These are phyloP conservation scores for Aureobasidium sp. DNA, from an alignment of 2,329 filamentous ascomycete genomes.

Conservation along the genomic window DNA sequence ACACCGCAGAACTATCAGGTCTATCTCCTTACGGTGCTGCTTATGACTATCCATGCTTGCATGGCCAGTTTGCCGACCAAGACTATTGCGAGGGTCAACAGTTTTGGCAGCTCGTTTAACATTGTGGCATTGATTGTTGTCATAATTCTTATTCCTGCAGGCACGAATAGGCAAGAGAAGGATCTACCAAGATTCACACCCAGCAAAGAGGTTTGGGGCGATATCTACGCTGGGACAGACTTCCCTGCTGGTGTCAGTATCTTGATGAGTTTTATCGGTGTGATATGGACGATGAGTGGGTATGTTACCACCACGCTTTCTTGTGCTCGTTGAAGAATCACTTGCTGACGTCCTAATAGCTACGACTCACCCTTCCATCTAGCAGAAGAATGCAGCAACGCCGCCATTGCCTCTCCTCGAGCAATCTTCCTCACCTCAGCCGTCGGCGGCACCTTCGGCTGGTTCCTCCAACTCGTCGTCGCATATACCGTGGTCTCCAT, in stretches of 20 bases:
- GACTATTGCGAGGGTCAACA: constrained; percentile 64
- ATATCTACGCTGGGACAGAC: constrained; percentile 57
- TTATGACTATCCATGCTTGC: constrained; percentile 59
- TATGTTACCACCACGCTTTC: too few relatives aligned
- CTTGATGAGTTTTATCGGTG: constrained; percentile 62
- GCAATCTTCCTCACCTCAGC: constrained; percentile 63
- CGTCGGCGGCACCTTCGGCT: constrained; percentile 59
- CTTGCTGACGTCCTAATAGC: too few relatives aligned
- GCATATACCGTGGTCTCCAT: constrained; percentile 65
- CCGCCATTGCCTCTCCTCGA: constrained; percentile 59
- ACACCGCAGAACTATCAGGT: constrained; percentile 57
- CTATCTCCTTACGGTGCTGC: constrained; percentile 56
- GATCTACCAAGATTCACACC: constrained; percentile 51
- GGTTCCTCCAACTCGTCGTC: constrained; percentile 60
- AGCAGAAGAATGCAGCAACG: constrained; percentile 68
- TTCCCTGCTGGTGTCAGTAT: constrained; percentile 60
- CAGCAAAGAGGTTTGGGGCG: constrained; percentile 54
- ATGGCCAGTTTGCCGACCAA: constrained; percentile 64
- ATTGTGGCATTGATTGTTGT: constrained; percentile 58
- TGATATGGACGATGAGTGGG: constrained; percentile 56
- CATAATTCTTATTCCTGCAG: constrained; percentile 60
- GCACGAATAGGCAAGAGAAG: constrained; percentile 41
- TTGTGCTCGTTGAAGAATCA: too few relatives aligned
- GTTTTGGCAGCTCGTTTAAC: constrained; percentile 61
- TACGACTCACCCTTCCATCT: constrained; percentile 65